Evolutionary conservation across 2,329 filamentous ascomycete genomes (phyloP).

Genomic region (Penicillium digitatum): DNA sequence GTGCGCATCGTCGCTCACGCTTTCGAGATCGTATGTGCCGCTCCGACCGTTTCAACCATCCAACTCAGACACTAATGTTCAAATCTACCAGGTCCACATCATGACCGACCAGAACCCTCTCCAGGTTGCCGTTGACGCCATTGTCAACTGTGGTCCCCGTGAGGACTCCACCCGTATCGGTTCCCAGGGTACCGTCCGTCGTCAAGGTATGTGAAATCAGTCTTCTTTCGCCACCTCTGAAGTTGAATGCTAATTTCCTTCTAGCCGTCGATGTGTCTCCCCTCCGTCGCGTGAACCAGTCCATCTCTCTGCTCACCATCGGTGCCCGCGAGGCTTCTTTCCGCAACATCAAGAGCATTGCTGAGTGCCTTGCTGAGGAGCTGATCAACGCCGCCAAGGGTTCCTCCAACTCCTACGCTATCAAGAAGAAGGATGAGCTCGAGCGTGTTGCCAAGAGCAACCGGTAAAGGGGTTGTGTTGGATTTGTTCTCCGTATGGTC

Average conservation of each 20-base stretch:
- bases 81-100: constrained; percentile 78
- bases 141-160: constrained; percentile 99
- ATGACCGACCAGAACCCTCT: constrained; percentile 99
- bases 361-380: constrained; percentile 99
- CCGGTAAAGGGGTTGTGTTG: constrained; percentile 69
- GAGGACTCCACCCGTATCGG: constrained; percentile 99
- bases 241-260: not conserved
- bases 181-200: constrained; percentile 98
- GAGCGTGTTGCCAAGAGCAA: constrained; percentile 99
- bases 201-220: constrained; percentile 55
- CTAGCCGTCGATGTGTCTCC: constrained; percentile 98
- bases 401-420: constrained; percentile 99
- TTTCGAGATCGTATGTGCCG: constrained; percentile 93
- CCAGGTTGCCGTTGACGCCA: constrained; percentile 98
- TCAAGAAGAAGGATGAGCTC: constrained; percentile 99
- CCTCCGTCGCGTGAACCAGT: constrained; percentile 99
- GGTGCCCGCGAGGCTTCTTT: constrained; percentile 98
- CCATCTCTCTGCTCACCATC: constrained; percentile 97
- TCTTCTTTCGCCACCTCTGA: not conserved
- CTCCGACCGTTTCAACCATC: not conserved
- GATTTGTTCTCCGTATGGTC: constrained; percentile 40
- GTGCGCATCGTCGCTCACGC: constrained; percentile 98
- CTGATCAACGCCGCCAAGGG: constrained; percentile 99
- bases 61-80: constrained; percentile 21
- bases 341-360: constrained; percentile 99